Evolutionary conservation across 352 stramenopile species (phyloP).

Genomic region (Phytophthora cryptogea): DNA sequence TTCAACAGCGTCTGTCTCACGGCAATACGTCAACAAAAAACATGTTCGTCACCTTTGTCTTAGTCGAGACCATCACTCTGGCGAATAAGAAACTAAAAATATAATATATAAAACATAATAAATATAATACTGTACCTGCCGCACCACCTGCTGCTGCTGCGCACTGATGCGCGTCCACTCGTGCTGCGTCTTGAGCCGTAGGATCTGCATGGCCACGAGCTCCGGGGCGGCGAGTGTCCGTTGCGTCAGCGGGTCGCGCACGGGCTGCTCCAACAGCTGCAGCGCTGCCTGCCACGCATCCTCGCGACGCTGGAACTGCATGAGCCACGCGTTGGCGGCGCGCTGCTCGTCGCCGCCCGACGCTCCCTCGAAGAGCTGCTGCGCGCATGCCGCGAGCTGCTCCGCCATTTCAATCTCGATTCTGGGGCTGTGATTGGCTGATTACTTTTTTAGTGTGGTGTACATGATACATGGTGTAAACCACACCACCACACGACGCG

Average conservation of each 20-base stretch:
- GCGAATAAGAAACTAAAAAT: neutral
- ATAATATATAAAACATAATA: no score
- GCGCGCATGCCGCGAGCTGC: conserved; percentile 58
- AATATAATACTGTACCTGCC: conserved; percentile 34
- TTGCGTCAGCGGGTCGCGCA: conserved; percentile 19
- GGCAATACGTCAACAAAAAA: conserved; percentile 5
- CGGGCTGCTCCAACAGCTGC: conserved; percentile 51
- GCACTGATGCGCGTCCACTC: conserved; percentile 45
- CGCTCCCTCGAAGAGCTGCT: conserved; percentile 68
- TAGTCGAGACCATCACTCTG: conserved; percentile 4
- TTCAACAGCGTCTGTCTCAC: conserved; percentile 48
- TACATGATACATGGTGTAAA: neutral
- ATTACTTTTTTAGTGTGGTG: neutral
- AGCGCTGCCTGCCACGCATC: conserved; percentile 66
- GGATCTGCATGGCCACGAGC: conserved; percentile 72
- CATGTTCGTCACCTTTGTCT: conserved; percentile 6
- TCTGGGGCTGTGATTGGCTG: conserved; percentile 10
- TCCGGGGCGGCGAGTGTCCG: conserved; percentile 37
- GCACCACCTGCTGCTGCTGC: conserved; percentile 46
- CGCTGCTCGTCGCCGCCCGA: conserved; percentile 57
- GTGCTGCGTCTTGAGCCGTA: conserved; percentile 66
- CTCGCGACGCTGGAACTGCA: conserved; percentile 58
- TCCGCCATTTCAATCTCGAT: conserved; percentile 41
- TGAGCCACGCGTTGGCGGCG: conserved; percentile 71
- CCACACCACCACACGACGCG: neutral